Evolutionary conservation across 2,329 filamentous ascomycete genomes (phyloP), one percentile per base, ranked within the genome.

Genomic region (Trichophaea hybrida): DNA sequence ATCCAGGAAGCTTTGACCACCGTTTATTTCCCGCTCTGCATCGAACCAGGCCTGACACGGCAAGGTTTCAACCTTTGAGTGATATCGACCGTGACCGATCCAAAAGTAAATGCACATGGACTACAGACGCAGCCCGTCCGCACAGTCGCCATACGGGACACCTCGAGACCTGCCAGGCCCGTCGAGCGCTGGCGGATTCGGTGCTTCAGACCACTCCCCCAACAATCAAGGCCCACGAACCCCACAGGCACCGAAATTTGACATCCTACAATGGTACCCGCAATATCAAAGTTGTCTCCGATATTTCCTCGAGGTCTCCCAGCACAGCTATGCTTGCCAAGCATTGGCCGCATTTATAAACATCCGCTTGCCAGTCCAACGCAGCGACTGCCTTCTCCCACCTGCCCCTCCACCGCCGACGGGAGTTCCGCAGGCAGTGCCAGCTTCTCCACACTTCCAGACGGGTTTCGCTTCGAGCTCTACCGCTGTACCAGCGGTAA

Each of bases 181-280:
- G 10, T 53, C 50, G 50, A 53, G 24, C 31, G 50, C 50, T 8
- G 35, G 51, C 35, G 51, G 31, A 24, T 17, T 17, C 48, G 48
- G 48, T 7, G 15, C 48, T 5, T 7, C 32, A 5, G 24, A 24
- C 24, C 24, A 24, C 24, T 13, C 32, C 8, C 13, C 35, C 53
- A 44, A 31, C 53, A 17, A 31, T 1, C 35, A 55, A 31, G 37
- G 35, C 15, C n/a, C 32, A n/a, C 51, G 31, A 12, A 35, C 37
- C 6, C 24, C 24, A 24, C 24, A 24, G 24, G 32, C 59, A 17
- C 57, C 65, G 12, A 59, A 65, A 52, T 84, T 90, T 73, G 86
- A 91, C 72, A 86, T 96, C 65, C 85, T 96, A 71, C 86, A 89
- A 62, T 97, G 93, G 93, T 86, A 94, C 71, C 86, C 88, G 7